These are phyloP conservation scores for Aspergillus tanneri DNA, from an alignment of 2,329 filamentous ascomycete genomes.

Conservation along the genomic window DNA sequence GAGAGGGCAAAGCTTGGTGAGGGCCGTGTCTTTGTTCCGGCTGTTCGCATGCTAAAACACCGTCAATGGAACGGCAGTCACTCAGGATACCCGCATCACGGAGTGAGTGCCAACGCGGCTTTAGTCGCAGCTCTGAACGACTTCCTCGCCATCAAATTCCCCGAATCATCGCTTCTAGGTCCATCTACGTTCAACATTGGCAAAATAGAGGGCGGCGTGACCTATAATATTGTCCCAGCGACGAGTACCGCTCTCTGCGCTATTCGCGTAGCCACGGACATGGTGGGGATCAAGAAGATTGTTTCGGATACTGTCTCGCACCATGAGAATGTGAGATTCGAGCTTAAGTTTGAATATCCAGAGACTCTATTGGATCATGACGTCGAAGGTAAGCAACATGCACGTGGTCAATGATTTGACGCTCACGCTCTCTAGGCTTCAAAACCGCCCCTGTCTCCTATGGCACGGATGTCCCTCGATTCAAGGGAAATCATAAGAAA, in stretches of 20 bases:
- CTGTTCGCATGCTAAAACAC: neutral
- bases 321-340: slow-evolving; percentile 36
- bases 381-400: slow-evolving; percentile 19
- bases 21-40: neutral
- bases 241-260: slow-evolving; percentile 42
- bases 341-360: slow-evolving; percentile 39
- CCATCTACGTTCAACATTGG: slow-evolving; percentile 44
- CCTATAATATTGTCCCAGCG: slow-evolving; percentile 43
- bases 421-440: slow-evolving; percentile 29
- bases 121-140: slow-evolving; percentile 35
- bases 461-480: slow-evolving; percentile 42
- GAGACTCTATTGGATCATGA: slow-evolving; percentile 43
- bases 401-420: neutral
- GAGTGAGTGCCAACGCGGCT: slow-evolving; percentile 33
- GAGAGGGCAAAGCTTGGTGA: slow-evolving; percentile 24
- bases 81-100: slow-evolving; percentile 40
- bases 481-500: slow-evolving; percentile 35
- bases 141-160: slow-evolving; percentile 25
- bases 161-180: slow-evolving; percentile 39
- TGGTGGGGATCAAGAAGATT: slow-evolving; percentile 35
- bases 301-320: slow-evolving; percentile 33
- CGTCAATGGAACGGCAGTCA: slow-evolving; percentile 25
- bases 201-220: slow-evolving; percentile 40
- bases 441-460: slow-evolving; percentile 39
- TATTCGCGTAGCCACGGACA: slow-evolving; percentile 40